Base-by-base conservation (phyloP, 2,329 filamentous ascomycete species). In the Paecilomyces formosus region DNA sequence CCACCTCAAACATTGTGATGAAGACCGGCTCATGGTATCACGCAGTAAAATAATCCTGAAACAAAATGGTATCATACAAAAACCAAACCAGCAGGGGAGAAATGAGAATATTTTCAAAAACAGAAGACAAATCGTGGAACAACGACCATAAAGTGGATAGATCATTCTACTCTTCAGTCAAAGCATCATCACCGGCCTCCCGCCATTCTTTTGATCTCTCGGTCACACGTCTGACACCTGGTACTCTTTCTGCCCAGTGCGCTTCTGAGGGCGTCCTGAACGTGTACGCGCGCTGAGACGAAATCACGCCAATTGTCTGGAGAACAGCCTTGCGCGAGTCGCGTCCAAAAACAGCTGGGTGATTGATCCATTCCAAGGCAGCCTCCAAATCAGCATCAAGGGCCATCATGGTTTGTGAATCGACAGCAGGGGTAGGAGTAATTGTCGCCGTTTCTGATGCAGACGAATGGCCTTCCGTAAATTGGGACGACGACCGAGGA, bases 301-400 rank as follows among this genome's bases (percentile, higher is more conserved):
- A 94, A 66, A 99, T 97, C 61, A 97, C 92, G 6, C 94, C 93
- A 64, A 99, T 97, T 15, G 92, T 91, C 74, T 99, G 94, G 24
- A 99, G 81, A 1, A 99, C 92, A 3, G 93, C 91, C 78, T 99
- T 99, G 68, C 94, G 87, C 59, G 90, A 94, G 72, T 99, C 94
- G 39, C 94, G 86, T 8, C 89, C 88, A 71, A 99, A 99, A 1
- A 97, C 90, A 1, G 92, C 92, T 1, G 94, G 94, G 69, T 99
- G 94, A 70, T 89, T 92, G 74, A 99, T 97, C 94, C 94, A 99
- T 75, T 99, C 94, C 15, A 99, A 79, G 55, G 89, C 90, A 33
- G 89, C 85, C 72, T 96, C 91, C 33, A 99, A 83, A 73, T 99
- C 94, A 0, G 89, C 85, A 72, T 99, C 94, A 18, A 99, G 85